Evolutionary conservation across 2,329 filamentous ascomycete genomes (phyloP).

Genomic region (Penicillium nordicum): DNA sequence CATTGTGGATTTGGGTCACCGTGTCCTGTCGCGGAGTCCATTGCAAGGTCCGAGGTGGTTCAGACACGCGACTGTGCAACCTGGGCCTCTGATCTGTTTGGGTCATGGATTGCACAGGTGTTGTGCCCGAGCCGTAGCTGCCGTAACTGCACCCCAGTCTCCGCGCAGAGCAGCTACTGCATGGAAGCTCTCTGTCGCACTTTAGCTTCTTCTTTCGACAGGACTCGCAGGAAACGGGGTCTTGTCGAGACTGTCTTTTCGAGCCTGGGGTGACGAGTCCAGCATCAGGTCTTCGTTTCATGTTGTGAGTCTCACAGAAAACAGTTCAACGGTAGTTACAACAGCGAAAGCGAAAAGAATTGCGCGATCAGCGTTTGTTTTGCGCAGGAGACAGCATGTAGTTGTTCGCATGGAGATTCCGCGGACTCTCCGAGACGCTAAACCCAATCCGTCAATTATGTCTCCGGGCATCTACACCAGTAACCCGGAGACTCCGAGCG

Average conservation of each 20-base stretch:
- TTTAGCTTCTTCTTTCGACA: slow-evolving; percentile 49
- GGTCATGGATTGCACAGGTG: background rate
- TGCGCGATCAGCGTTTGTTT: background rate
- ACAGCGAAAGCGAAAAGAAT: background rate
- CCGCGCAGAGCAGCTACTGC: slow-evolving; percentile 45
- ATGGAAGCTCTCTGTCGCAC: slow-evolving; percentile 53
- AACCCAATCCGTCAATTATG: background rate
- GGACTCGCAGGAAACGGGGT: slow-evolving; percentile 41
- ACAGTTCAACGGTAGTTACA: background rate
- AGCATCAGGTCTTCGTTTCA: slow-evolving; percentile 23
- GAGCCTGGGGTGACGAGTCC: background rate
- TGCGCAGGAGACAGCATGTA: background rate
- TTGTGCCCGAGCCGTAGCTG: background rate
- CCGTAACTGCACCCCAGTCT: slow-evolving; percentile 29
- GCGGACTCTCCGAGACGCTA: slow-evolving; percentile 21
- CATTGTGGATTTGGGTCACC: background rate
- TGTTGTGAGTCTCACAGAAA: background rate
- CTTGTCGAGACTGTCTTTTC: slow-evolving; percentile 29
- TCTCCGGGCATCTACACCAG: background rate
- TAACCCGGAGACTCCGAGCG: slow-evolving; percentile 12
- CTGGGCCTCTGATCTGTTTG: background rate
- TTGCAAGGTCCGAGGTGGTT: background rate
- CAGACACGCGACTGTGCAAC: background rate
- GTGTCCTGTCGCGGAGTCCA: background rate
- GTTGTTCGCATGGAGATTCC: slow-evolving; percentile 19